Conservation (phyloP, 2,329 filamentous ascomycete species). For the Periglandula ipomoeae region DNA sequence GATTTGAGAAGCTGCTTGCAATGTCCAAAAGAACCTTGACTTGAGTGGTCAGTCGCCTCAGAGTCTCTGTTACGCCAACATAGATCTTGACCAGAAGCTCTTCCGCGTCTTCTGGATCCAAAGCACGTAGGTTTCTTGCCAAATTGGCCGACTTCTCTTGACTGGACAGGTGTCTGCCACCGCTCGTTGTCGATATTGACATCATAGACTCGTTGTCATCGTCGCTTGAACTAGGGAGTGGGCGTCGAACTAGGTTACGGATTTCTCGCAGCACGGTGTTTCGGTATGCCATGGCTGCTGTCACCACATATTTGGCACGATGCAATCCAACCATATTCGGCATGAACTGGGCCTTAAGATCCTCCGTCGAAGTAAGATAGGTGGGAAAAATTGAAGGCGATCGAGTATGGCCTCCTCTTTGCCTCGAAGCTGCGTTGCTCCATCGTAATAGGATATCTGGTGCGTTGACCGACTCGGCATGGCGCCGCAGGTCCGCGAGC, state of each 20-base stretch:
- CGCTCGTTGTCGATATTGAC: conserved; percentile 68
- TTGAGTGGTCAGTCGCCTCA: conserved; percentile 79
- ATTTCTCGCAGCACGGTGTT: conserved; percentile 80
- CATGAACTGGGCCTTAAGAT: conserved; percentile 61
- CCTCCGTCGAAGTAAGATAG: conserved; percentile 66
- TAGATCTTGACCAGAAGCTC: conserved; percentile 75
- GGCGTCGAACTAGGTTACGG: conserved; percentile 71
- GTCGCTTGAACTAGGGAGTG: conserved; percentile 85
- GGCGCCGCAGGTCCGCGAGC: conserved; percentile 69
- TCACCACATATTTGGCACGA: conserved; percentile 67
- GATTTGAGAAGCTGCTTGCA: conserved; percentile 60
- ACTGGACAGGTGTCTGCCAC: conserved; percentile 59
- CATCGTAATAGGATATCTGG: conserved; percentile 75
- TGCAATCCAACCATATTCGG: conserved; percentile 71
- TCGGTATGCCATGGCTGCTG: conserved; percentile 75
- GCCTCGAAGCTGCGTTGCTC: conserved; percentile 66
- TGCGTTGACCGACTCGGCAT: conserved; percentile 63
- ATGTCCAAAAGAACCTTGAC: conserved; percentile 93
- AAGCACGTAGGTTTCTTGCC: conserved; percentile 74
- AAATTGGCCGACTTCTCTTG: conserved; percentile 86
- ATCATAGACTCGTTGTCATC: conserved; percentile 89
- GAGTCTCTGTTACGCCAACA: conserved; percentile 74
- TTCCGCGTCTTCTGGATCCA: conserved; percentile 80
- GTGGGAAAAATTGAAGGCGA: conserved; percentile 63
- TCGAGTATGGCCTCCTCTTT: conserved; percentile 57